Evolutionary conservation across 208 protist species (phyloP).

Genomic region (Leishmania arabica): DNA sequence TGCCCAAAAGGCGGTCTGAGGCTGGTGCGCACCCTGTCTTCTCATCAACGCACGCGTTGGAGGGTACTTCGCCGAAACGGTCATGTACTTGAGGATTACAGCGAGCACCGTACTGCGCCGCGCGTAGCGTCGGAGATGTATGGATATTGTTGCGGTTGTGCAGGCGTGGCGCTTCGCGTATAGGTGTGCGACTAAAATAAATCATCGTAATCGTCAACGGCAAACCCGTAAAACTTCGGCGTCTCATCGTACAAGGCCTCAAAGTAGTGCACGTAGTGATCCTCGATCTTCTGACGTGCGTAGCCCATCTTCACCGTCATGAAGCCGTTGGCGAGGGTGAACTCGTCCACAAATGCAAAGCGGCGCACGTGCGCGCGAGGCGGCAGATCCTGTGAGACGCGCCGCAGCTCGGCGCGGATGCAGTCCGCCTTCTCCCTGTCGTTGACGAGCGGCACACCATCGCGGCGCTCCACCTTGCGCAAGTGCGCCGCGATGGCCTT

Average conservation of each 20-base stretch:
- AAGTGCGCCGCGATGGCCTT: slow-evolving; percentile 87
- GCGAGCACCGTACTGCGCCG: neutral
- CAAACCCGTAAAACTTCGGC: slow-evolving; percentile 92
- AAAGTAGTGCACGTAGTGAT: slow-evolving; percentile 91
- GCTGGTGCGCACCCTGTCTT: neutral
- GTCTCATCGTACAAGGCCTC: slow-evolving; percentile 89
- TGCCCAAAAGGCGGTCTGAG: neutral
- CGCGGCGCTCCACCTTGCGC: slow-evolving; percentile 86
- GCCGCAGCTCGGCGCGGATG: slow-evolving; percentile 82
- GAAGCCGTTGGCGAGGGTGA: slow-evolving; percentile 89
- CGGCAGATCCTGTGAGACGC: slow-evolving; percentile 77
- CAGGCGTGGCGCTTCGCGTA: neutral
- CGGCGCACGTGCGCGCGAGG: slow-evolving; percentile 82
- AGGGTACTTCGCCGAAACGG: neutral
- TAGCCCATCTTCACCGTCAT: slow-evolving; percentile 90
- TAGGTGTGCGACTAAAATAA: slow-evolving; percentile 58
- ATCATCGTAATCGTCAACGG: slow-evolving; percentile 93
- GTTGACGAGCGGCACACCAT: slow-evolving; percentile 88
- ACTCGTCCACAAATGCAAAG: slow-evolving; percentile 92
- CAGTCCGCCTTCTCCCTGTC: slow-evolving; percentile 91
- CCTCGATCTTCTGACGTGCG: slow-evolving; percentile 83
- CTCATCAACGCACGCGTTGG: neutral
- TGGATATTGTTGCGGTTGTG: neutral
- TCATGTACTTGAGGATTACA: neutral
- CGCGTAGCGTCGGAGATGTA: neutral